phyloP scores from a whole-genome alignment of 345 rosid species.

The Brassica incana region DNA sequence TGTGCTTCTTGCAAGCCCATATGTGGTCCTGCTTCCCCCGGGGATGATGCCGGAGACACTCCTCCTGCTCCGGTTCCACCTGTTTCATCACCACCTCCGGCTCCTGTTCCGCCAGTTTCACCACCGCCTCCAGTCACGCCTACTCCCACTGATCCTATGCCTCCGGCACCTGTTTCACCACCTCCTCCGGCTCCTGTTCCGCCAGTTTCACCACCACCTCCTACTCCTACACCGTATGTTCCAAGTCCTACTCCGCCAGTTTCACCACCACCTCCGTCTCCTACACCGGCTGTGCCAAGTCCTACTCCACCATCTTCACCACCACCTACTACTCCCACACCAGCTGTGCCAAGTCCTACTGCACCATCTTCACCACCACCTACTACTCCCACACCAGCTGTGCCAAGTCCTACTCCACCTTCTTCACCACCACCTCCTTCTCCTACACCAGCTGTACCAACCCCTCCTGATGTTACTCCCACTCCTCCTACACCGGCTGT shows the following conservation, averaged over 20 bases:
- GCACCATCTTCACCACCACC: neutral
- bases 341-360: neutral
- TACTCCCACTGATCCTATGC: neutral
- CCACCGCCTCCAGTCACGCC: neutral
- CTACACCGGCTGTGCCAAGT: slow-evolving; percentile 18
- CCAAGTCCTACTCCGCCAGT: slow-evolving; percentile 16
- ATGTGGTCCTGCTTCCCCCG: slow-evolving; percentile 40
- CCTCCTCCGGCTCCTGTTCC: neutral
- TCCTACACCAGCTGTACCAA: slow-evolving; percentile 2
- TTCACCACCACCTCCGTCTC: slow-evolving; percentile 24
- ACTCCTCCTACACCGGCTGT: slow-evolving; percentile 22
- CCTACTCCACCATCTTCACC: slow-evolving; percentile 19
- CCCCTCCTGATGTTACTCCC: slow-evolving; percentile 8
- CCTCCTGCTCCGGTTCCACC: slow-evolving; percentile 9
- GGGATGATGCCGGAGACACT: neutral
- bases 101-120: neutral
- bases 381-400: slow-evolving; percentile 9
- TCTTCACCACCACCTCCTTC: neutral
- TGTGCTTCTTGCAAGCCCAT: slow-evolving; percentile 59
- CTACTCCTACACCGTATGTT: slow-evolving; percentile 15
- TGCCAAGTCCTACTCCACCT: slow-evolving; percentile 11
- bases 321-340: slow-evolving; percentile 19
- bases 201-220: neutral
- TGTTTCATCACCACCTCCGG: neutral
- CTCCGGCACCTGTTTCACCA: neutral